phyloP scores from a whole-genome alignment of 371 early-diverging fungal genomes.

The Catenaria anguillulae region DNA sequence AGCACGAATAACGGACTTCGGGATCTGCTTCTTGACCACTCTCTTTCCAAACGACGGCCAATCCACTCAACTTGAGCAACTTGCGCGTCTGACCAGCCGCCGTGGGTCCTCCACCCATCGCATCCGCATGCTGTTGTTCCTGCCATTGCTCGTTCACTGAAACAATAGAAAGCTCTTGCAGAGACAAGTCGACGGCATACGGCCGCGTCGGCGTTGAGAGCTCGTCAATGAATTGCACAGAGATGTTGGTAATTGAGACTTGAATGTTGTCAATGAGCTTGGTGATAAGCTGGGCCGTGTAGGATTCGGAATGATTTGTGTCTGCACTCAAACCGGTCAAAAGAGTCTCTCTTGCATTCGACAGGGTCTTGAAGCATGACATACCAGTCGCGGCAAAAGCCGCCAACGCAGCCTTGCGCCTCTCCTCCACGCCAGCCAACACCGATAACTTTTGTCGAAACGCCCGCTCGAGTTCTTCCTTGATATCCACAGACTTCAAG shows the following conservation, averaged over 20 bases:
- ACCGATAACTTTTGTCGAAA: background rate
- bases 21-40: too few species aligned
- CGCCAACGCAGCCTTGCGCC: too few species aligned
- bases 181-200: constrained; percentile 80
- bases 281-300: constrained; percentile 54
- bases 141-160: constrained; percentile 82
- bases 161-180: constrained; percentile 77
- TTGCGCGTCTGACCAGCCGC: background rate
- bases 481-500: constrained; percentile 30
- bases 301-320: constrained; percentile 16
- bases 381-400: too few species aligned
- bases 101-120: too few species aligned
- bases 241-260: constrained; percentile 85
- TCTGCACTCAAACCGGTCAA: too few species aligned
- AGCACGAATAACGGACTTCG: too few species aligned
- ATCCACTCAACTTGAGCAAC: constrained; percentile 57
- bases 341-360: too few species aligned
- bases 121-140: background rate
- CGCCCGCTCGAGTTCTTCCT: background rate
- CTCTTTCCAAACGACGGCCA: constrained; percentile 65
- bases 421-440: constrained; percentile 14
- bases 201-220: constrained; percentile 56
- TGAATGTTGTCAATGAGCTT: constrained; percentile 93
- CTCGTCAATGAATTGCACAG: constrained; percentile 84
- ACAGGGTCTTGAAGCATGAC: too few species aligned